Evolutionary conservation across 371 early-diverging fungal genomes (phyloP), one percentile per base, ranked within the genome.

Genomic region (Saksenaea oblongispora): DNA sequence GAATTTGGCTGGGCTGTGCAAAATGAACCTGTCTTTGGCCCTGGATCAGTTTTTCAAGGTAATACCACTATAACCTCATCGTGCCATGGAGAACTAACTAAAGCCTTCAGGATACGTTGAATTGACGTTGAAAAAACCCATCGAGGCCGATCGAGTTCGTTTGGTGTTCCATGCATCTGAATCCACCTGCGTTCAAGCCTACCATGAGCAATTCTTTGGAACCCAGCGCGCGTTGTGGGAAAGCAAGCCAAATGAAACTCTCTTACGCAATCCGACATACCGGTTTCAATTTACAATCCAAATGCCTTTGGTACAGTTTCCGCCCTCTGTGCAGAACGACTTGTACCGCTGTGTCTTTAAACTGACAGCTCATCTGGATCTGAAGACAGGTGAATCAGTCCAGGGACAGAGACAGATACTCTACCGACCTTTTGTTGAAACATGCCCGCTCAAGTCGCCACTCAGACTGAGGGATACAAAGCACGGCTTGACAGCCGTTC

Each of bases 1-100:
- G 79, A 79, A 67, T 79, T 79, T 57, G 79, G 79, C 34, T 79
- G 72, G 68, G 63, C 66, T 17, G 34, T 67, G 35, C 67, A 75
- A 56, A 66, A 71, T 55, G 64, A 75, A 53, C 70, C 74, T 39
- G 76, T 75, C 5, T 79, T 63, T 65, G 76, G 76, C 9, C 79
- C 79, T 54, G 79, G 79, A 36, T 75, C 76, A 18, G 74, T 75
- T 3, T 79, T 79, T 26, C 74, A 79, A 75, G 79, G 79, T 78
- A 62, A 22, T 28, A 41, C 9, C 14, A 13, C 14, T 31, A 39
- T 67, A 66, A n/a, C 66, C 64, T 34, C 31, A 36, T 56, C 28
- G 28, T 0, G 22, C 58, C 64, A 68, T 64, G 62, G 26, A 61
- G 61, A 54, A 35, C 61, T 41, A 58, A 39, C 10, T 18, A 9